Evolutionary conservation across 768 basidiomycete species (phyloP).

Genomic region (Phallus indusiatus): DNA sequence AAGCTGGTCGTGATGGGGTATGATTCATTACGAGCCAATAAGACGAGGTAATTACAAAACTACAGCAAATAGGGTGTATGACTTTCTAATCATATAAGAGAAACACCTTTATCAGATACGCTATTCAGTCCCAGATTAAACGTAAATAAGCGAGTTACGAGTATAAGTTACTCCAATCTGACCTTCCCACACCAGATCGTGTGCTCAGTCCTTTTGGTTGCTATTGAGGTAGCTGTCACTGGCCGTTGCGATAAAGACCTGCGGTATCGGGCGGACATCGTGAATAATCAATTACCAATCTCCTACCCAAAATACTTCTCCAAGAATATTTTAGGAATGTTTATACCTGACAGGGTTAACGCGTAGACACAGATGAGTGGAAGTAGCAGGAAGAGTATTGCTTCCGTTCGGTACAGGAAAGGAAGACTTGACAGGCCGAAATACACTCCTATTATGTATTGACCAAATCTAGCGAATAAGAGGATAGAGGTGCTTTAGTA

Average conservation of each 20-base stretch:
- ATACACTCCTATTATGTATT: slow-evolving; percentile 89
- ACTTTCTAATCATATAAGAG: too few relatives aligned
- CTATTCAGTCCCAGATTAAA: too few relatives aligned
- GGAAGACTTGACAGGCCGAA: slow-evolving; percentile 84
- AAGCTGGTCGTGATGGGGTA: too few relatives aligned
- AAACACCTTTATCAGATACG: too few relatives aligned
- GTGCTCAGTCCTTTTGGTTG: not conserved
- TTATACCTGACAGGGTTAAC: slow-evolving; percentile 82
- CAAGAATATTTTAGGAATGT: slow-evolving; percentile 77
- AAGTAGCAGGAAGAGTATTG: slow-evolving; percentile 83
- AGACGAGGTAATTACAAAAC: too few relatives aligned
- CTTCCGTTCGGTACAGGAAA: slow-evolving; percentile 82
- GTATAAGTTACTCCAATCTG: not conserved
- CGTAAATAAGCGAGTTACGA: too few relatives aligned
- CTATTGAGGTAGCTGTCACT: not conserved
- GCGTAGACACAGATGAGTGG: slow-evolving; percentile 83
- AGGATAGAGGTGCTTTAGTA: not conserved
- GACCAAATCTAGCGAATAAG: slow-evolving; percentile 51
- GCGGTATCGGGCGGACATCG: too few relatives aligned
- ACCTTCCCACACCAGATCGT: not conserved
- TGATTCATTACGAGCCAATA: too few relatives aligned
- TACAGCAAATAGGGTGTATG: too few relatives aligned
- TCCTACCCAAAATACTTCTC: slow-evolving; percentile 60
- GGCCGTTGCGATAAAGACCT: too few relatives aligned
- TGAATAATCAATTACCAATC: slow-evolving; percentile 6